phyloP scores from a whole-genome alignment of 208 protist genomes.

The Leptomonas pyrrhocoris region DNA sequence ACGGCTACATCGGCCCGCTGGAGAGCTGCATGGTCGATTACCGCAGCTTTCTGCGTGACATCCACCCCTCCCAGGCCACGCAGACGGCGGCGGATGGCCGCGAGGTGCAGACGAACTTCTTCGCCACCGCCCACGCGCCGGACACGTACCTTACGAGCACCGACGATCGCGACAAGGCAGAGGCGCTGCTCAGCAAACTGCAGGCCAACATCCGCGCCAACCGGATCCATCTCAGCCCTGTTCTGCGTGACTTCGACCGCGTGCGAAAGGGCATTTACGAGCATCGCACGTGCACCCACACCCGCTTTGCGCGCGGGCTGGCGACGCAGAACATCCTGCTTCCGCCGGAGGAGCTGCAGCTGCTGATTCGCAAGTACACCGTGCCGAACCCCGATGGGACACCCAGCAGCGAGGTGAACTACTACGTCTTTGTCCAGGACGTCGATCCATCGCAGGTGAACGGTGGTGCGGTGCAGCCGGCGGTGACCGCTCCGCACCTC shows the following conservation, averaged over 20 bases:
- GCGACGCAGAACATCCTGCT: conserved; percentile 88
- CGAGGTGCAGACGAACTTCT: conserved; percentile 55
- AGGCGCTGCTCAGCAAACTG: conserved; percentile 59
- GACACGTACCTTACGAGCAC: conserved; percentile 48
- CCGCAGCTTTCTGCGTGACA: conserved; percentile 73
- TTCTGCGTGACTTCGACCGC: conserved; percentile 90
- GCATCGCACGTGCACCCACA: conserved; percentile 81
- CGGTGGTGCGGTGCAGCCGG: not conserved
- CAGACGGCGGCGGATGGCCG: conserved; percentile 15
- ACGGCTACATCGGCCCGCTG: conserved; percentile 8
- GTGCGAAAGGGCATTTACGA: conserved; percentile 83
- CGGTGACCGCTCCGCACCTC: not conserved
- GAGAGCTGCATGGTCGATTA: conserved; percentile 59
- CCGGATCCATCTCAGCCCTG: conserved; percentile 82
- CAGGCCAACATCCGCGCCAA: conserved; percentile 59
- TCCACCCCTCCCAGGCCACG: conserved; percentile 42
- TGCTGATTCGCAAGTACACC: conserved; percentile 84
- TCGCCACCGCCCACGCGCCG: conserved; percentile 47
- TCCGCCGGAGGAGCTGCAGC: conserved; percentile 61
- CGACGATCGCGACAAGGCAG: conserved; percentile 36
- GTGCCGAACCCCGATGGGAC: conserved; percentile 65
- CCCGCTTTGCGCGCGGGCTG: conserved; percentile 82
- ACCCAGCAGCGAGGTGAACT: conserved; percentile 83
- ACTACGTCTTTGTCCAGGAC: conserved; percentile 88
- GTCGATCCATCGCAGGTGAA: conserved; percentile 65